These are phyloP conservation scores for Claviceps monticola DNA, from an alignment of 2,329 filamentous ascomycete species.

Conservation along the genomic window DNA sequence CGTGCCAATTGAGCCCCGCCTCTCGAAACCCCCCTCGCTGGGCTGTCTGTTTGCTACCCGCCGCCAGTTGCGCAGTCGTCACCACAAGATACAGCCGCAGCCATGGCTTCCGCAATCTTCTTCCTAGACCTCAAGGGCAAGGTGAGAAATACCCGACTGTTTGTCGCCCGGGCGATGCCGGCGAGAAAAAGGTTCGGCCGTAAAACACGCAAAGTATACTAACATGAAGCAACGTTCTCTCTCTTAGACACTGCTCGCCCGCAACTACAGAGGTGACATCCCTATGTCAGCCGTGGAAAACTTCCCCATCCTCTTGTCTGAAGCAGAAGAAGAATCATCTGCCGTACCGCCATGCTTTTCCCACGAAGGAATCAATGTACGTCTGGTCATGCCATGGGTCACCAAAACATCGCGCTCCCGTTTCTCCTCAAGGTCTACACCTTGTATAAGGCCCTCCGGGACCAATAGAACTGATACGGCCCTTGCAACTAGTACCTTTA, in stretches of 20 bases:
- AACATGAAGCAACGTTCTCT: not conserved
- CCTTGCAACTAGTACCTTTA: slow-evolving; percentile 65
- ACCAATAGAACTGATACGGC: not conserved
- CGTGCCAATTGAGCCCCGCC: slow-evolving; percentile 13
- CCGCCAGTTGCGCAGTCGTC: not conserved
- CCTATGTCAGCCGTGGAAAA: slow-evolving; percentile 99
- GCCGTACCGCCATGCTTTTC: slow-evolving; percentile 97
- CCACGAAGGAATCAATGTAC: slow-evolving; percentile 92
- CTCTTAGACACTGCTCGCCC: slow-evolving; percentile 78
- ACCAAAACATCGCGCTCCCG: not conserved
- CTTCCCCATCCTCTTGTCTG: slow-evolving; percentile 87
- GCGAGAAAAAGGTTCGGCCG: not conserved
- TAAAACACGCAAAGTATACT: not conserved
- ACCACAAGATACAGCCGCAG: slow-evolving; percentile 10
- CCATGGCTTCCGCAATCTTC: slow-evolving; percentile 94
- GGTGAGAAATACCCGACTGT: slow-evolving; percentile 33
- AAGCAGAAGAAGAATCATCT: slow-evolving; percentile 98
- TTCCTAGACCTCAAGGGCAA: slow-evolving; percentile 99
- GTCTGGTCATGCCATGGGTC: slow-evolving; percentile 19
- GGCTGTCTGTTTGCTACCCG: not conserved
- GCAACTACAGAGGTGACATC: slow-evolving; percentile 96
- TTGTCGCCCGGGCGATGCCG: not conserved
- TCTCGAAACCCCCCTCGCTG: slow-evolving; percentile 1
- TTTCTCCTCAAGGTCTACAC: not conserved
- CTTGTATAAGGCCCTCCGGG: not conserved